These are phyloP conservation scores for Rhizoctonia solani DNA, from an alignment of 1,284 basidiomycete species.

Conservation along the genomic window DNA sequence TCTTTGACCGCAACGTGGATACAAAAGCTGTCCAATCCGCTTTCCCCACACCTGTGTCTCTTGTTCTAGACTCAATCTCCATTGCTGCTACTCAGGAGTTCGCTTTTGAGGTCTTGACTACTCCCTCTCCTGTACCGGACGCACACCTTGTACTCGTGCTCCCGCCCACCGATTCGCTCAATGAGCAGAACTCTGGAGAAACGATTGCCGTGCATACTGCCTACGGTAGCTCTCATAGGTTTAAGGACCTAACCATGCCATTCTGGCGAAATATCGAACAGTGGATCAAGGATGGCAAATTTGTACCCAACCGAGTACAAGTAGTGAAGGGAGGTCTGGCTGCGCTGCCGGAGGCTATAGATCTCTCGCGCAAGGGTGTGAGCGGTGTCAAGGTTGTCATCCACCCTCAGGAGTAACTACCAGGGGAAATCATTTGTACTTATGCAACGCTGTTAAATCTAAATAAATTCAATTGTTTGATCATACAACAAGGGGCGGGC, in stretches of 20 bases:
- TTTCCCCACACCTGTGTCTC: not conserved
- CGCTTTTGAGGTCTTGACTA: constrained; percentile 3
- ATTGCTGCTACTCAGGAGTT: not conserved
- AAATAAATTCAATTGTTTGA: no score
- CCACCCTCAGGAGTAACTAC: constrained; percentile 12
- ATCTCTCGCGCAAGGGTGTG: no score
- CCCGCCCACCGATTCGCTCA: not conserved
- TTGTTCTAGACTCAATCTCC: constrained; percentile 12
- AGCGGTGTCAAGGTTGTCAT: no score
- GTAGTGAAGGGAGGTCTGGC: no score
- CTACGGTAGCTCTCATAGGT: not conserved
- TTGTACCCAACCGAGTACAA: constrained; percentile 6
- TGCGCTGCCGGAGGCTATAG: no score
- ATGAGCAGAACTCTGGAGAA: not conserved
- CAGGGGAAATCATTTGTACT: no score
- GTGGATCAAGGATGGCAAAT: constrained; percentile 19
- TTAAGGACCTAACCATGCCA: not conserved
- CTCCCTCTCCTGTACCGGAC: not conserved
- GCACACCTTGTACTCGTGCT: constrained; percentile 3
- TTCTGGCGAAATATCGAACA: not conserved
- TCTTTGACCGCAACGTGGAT: constrained; percentile 53
- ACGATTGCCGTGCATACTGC: not conserved
- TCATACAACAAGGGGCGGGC: no score
- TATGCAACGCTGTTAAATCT: no score
- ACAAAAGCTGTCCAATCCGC: constrained; percentile 4